These are phyloP conservation scores for Metschnikowia matae DNA, from an alignment of 805 yeast genomes.

Conservation along the genomic window DNA sequence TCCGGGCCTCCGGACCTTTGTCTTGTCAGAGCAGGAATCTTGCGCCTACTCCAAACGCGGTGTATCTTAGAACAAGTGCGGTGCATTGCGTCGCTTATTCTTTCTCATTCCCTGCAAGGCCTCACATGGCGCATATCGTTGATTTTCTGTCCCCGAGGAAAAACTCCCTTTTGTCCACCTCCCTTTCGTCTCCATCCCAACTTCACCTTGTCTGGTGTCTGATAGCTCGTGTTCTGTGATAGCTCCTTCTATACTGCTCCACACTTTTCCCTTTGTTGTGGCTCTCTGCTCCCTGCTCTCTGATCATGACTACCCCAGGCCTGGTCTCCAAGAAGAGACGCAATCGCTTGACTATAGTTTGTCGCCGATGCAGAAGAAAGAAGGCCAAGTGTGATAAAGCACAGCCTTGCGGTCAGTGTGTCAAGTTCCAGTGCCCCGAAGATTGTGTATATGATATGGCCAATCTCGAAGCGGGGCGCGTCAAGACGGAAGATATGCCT, in stretches of 20 bases:
- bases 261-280: no score
- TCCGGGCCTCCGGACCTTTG: not conserved
- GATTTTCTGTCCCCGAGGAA: not conserved
- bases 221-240: no score
- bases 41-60: not conserved
- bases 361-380: slow-evolving; percentile 16
- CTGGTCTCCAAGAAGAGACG: slow-evolving; percentile 8
- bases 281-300: not conserved
- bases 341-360: slow-evolving; percentile 15
- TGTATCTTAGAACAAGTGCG: not conserved
- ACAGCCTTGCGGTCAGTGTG: slow-evolving; percentile 14
- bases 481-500: not conserved
- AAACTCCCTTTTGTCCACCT: not conserved
- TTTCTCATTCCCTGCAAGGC: slow-evolving; percentile 1
- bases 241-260: no score
- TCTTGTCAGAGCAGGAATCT: not conserved
- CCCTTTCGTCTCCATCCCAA: not conserved
- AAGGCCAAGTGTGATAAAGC: slow-evolving; percentile 15
- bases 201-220: not conserved
- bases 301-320: not conserved
- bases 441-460: slow-evolving; percentile 12
- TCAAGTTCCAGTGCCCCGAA: slow-evolving; percentile 11
- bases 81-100: slow-evolving; percentile 3
- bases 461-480: not conserved
- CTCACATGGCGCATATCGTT: not conserved